Evolutionary conservation across 108 stramenopile genomes (phyloP).

Genomic region (Pseudonitzschia multistriata): DNA sequence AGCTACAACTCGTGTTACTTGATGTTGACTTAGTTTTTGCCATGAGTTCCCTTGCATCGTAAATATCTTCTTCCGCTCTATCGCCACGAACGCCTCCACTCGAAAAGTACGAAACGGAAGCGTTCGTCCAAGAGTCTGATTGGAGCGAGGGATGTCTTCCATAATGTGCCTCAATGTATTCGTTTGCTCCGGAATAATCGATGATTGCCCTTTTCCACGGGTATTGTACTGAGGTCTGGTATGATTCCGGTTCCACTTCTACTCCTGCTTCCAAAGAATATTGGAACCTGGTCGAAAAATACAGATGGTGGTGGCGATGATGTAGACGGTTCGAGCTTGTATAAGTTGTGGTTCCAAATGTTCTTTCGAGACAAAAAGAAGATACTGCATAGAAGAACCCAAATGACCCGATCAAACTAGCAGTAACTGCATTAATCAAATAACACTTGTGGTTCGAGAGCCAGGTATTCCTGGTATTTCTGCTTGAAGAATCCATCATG

Average conservation of each 20-base stretch:
- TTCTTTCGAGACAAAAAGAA: no score
- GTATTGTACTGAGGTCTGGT: not conserved
- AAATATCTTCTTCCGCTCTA: not conserved
- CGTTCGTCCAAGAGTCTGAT: not conserved
- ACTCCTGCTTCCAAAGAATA: not conserved
- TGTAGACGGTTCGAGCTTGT: no score
- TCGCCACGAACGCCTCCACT: not conserved
- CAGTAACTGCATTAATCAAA: no score
- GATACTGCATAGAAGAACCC: no score
- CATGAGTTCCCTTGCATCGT: conserved; percentile 4
- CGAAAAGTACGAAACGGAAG: not conserved
- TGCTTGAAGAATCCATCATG: no score
- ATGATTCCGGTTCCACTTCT: not conserved
- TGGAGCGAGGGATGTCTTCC: conserved; percentile 2
- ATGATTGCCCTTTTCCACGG: conserved; percentile 20
- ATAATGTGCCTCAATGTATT: conserved; percentile 52
- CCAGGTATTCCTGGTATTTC: no score
- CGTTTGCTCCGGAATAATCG: conserved; percentile 59
- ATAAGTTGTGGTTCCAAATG: no score
- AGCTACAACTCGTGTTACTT: not conserved
- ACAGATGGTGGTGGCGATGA: no score
- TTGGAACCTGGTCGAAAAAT: no score
- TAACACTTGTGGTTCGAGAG: no score
- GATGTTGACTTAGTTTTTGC: not conserved
- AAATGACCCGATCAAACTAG: no score